Evolutionary conservation across 371 early-diverging fungal genomes (phyloP).

Genomic region (Lichtheimia ramosa): DNA sequence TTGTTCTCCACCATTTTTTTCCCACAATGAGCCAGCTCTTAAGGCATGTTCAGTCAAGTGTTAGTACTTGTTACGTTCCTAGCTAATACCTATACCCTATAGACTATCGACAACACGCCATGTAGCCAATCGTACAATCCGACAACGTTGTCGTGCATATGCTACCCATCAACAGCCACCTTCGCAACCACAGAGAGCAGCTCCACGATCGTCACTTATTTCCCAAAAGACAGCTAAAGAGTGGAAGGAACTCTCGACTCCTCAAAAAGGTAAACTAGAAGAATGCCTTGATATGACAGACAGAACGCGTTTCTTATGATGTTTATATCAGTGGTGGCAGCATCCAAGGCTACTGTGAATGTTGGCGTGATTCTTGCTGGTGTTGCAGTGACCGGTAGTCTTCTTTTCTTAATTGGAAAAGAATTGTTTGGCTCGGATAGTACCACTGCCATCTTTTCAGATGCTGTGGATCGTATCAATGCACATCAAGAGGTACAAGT

Average conservation of each 20-base stretch:
- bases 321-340: slow-evolving; percentile 31
- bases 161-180: not conserved
- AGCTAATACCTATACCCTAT: no score
- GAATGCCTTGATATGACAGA: not conserved
- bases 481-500: slow-evolving; percentile 22
- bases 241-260: slow-evolving; percentile 44
- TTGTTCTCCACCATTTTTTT: no score
- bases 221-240: slow-evolving; percentile 32
- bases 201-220: slow-evolving; percentile 17
- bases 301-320: not conserved
- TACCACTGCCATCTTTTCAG: slow-evolving; percentile 38
- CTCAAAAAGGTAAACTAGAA: slow-evolving; percentile 39
- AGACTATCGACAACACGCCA: no score
- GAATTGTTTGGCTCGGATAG: slow-evolving; percentile 47
- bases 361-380: slow-evolving; percentile 41
- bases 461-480: slow-evolving; percentile 40
- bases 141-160: not conserved
- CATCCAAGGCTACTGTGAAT: slow-evolving; percentile 42
- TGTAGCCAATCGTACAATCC: no score
- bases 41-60: no score
- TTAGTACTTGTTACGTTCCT: no score
- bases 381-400: slow-evolving; percentile 28
- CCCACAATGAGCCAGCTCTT: no score
- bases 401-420: slow-evolving; percentile 35
- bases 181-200: not conserved